Conservation (phyloP, 1,139 yeast genomes). For the Candida albicans region DNA sequence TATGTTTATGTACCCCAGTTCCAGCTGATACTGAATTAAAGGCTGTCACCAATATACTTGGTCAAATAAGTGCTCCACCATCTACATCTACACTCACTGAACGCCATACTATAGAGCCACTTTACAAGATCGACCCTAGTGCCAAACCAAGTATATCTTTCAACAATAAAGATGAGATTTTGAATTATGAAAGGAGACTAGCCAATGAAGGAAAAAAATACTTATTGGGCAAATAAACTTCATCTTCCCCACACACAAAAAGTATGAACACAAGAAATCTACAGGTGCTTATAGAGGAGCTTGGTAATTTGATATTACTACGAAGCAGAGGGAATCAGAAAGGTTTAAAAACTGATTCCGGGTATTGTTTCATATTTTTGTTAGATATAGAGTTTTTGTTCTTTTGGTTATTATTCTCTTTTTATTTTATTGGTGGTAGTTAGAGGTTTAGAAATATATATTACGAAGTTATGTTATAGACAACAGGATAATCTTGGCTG, state of each 20-base stretch:
- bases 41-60: conserved; percentile 14
- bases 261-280: too few relatives aligned
- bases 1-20: conserved; percentile 21
- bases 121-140: conserved; percentile 5
- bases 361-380: background rate
- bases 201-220: conserved; percentile 1
- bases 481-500: background rate
- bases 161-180: conserved; percentile 17
- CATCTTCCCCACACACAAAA: too few relatives aligned
- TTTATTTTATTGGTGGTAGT: background rate
- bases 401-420: background rate
- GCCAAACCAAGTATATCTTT: conserved; percentile 13
- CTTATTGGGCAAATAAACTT: background rate
- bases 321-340: too few relatives aligned
- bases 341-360: background rate
- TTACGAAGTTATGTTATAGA: conserved; percentile 1
- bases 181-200: conserved; percentile 5
- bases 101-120: conserved; percentile 14
- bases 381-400: background rate
- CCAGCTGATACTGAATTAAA: conserved; percentile 26
- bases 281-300: too few relatives aligned
- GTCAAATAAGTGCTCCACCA: conserved; percentile 3
- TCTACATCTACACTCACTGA: conserved; percentile 18
- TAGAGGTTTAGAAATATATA: background rate
- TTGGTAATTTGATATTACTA: too few relatives aligned